These are phyloP conservation scores for Cyclotella cryptica DNA, from an alignment of 108 stramenopile genomes.

Conservation along the genomic window DNA sequence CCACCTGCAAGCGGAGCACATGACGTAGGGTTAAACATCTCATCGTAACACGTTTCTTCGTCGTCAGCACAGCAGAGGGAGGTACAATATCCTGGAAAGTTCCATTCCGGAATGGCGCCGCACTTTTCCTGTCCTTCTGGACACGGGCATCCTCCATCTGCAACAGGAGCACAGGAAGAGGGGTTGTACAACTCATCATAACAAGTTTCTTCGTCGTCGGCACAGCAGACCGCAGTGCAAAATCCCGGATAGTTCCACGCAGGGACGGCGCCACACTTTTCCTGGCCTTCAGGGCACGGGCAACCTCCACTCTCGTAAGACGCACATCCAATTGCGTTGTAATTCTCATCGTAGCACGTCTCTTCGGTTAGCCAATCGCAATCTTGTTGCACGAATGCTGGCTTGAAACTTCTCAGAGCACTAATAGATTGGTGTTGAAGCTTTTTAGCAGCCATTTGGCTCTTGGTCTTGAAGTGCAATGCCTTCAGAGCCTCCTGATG, in stretches of 20 bases:
- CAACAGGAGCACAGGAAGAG: neutral
- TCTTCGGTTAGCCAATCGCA: slow-evolving; percentile 7
- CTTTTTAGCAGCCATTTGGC: neutral
- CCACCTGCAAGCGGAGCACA: slow-evolving; percentile 4
- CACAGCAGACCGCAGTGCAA: slow-evolving; percentile 20
- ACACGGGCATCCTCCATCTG: slow-evolving; percentile 20
- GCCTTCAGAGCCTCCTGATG: neutral
- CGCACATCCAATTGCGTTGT: neutral
- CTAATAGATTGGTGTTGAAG: neutral
- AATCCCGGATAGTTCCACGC: neutral
- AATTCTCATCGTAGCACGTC: slow-evolving; percentile 8
- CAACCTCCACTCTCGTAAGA: slow-evolving; percentile 20
- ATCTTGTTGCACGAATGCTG: slow-evolving; percentile 10
- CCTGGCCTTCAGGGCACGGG: slow-evolving; percentile 21
- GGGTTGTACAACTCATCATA: neutral
- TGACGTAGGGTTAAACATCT: neutral
- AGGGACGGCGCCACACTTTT: slow-evolving; percentile 1
- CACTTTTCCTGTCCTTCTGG: slow-evolving; percentile 18
- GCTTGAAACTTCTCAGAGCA: neutral
- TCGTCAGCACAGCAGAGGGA: neutral
- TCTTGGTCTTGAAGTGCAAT: slow-evolving; percentile 7
- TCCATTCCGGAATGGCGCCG: slow-evolving; percentile 1
- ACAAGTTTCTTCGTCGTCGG: slow-evolving; percentile 2
- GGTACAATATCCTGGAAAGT: slow-evolving; percentile 13
- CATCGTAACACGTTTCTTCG: slow-evolving; percentile 13